Evolutionary conservation across 257 asterid genomes (phyloP), one percentile per base, ranked within the genome.

Genomic region (Nicotiana tomentosiformis): DNA sequence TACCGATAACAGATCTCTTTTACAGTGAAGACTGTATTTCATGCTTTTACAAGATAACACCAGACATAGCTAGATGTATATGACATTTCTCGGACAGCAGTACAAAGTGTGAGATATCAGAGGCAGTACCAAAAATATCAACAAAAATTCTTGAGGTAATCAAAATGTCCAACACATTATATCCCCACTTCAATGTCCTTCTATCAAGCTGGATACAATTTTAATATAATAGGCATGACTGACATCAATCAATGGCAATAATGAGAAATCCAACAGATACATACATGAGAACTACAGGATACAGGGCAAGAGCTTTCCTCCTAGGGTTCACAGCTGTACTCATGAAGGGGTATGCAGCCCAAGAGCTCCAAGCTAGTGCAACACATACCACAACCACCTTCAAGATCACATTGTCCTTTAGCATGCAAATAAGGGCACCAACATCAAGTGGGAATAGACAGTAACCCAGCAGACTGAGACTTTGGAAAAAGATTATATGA

Each of bases 261-360:
- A 96, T 94, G 84, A 96, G 97, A 87, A 96, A 94, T 58, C 98
- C 98, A 14, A 96, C 97, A 35, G 99, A 93, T 26, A 96, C 93
- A 55, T 96, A 96, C 98, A 96, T 93, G 68, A 94, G 98, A 30
- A 92, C 85, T 80, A 96, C 97, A 7, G 99, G 99, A 81, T 96
- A 96, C 10, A 96, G 88, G 15, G 98, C 98, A 30, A 96, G 97
- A 83, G 99, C 98, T 88, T 94, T 96, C 87, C 99, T 92, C 82
- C 89, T 85, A 0, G 98, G 97, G 83, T 92, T 91, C 26, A 94
- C 98, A 23, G 97, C 97, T 5, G 93, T 92, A 81, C 98, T 96
- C 94, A 94, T 96, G 94, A 96, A 94, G 14, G 99, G 99, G 84
- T 96, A 96, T 69, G 99, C 99, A 23, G 98, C 99, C 99, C 98